phyloP scores from a whole-genome alignment of 2,329 filamentous ascomycete species.

The Nakataea oryzae region DNA sequence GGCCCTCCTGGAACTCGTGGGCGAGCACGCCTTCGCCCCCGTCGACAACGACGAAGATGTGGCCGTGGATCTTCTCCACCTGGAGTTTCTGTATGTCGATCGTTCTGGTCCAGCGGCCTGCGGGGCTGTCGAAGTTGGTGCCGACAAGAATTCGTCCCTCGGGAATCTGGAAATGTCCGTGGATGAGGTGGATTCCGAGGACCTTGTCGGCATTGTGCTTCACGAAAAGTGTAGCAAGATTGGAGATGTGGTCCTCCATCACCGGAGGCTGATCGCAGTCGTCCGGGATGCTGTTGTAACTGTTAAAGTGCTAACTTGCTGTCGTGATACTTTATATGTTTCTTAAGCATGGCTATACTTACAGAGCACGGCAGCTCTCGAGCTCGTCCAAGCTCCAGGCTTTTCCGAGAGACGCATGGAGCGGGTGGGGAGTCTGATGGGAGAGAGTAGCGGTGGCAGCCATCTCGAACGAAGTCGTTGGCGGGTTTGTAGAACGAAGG shows the following conservation, averaged over 20 bases:
- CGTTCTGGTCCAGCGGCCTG: neutral
- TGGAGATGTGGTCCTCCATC: neutral
- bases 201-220: neutral
- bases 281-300: neutral
- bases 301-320: no score
- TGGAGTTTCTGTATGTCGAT: neutral
- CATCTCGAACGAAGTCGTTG: no score
- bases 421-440: no score
- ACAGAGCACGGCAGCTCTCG: no score
- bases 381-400: no score
- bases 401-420: no score
- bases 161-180: neutral
- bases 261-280: neutral
- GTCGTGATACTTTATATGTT: no score
- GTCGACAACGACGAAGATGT: neutral
- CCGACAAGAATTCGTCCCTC: neutral
- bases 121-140: neutral
- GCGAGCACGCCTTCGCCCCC: no score
- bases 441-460: no score
- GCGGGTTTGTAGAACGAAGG: no score
- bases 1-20: no score
- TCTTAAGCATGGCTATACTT: no score
- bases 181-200: neutral
- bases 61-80: neutral
- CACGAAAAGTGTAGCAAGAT: neutral